Conservation (phyloP, 192 early-diverging fungal species). For the Backusella circina region DNA sequence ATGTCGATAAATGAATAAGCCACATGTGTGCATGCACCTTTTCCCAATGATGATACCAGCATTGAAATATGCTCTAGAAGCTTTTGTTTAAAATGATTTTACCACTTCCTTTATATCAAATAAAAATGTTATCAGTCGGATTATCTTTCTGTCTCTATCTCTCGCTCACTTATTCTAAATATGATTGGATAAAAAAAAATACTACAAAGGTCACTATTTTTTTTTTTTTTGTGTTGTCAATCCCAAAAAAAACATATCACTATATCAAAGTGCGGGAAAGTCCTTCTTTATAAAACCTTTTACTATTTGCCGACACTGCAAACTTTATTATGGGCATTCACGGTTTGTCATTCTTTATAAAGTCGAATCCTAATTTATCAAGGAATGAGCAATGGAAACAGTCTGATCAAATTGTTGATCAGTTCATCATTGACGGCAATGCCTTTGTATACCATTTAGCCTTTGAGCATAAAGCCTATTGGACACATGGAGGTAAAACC, state of each 20-base stretch:
- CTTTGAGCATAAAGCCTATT: slow-evolving; percentile 33
- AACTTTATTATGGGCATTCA: slow-evolving; percentile 26
- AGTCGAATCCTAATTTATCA: slow-evolving; percentile 7
- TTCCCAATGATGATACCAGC: no score
- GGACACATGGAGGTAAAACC: slow-evolving; percentile 44
- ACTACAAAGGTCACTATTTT: background rate
- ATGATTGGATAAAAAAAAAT: slow-evolving; percentile 1
- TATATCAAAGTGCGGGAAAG: no score
- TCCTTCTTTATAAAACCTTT: no score
- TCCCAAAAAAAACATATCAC: no score
- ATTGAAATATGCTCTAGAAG: no score
- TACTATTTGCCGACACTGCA: no score
- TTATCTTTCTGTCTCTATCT: no score
- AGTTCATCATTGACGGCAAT: slow-evolving; percentile 49
- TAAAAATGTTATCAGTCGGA: background rate
- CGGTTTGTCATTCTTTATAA: slow-evolving; percentile 21
- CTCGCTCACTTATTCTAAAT: background rate
- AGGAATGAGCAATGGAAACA: background rate
- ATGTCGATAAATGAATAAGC: no score
- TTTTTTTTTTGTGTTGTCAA: background rate
- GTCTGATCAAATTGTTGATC: background rate
- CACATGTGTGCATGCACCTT: no score
- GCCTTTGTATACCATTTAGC: slow-evolving; percentile 50
- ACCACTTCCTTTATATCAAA: no score
- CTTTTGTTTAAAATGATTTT: no score